phyloP scores from a whole-genome alignment of 1,139 yeast species.

The Zygotorulaspora mrakii region DNA sequence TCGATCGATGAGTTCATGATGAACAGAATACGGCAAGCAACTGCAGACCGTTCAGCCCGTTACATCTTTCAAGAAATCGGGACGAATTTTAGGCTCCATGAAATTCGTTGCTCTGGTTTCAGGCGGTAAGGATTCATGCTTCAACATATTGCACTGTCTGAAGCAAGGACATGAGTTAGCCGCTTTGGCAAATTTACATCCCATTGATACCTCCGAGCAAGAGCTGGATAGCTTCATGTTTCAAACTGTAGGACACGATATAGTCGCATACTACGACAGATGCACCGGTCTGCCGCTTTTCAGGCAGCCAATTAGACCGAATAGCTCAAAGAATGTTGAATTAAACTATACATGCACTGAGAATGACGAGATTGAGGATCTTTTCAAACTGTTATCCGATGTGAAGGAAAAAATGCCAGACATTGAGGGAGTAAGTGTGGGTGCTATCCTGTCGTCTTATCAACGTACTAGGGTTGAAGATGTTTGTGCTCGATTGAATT shows the following conservation, averaged over 20 bases:
- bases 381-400: conserved; percentile 47
- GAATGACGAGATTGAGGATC: conserved; percentile 84
- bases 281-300: conserved; percentile 80
- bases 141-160: conserved; percentile 77
- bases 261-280: conserved; percentile 58
- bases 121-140: conserved; percentile 96
- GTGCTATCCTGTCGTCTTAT: conserved; percentile 90
- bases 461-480: conserved; percentile 91
- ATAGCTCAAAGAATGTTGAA: conserved; percentile 58
- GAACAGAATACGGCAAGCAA: background rate
- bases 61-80: no score
- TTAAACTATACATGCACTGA: conserved; percentile 64
- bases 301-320: conserved; percentile 56
- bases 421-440: conserved; percentile 82
- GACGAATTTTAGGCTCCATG: no score
- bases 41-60: no score
- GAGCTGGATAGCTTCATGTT: conserved; percentile 96
- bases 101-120: conserved; percentile 87
- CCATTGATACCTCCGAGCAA: conserved; percentile 43
- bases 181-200: conserved; percentile 82
- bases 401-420: conserved; percentile 63
- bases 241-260: conserved; percentile 95
- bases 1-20: background rate
- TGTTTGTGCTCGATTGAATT: conserved; percentile 70
- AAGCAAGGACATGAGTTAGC: conserved; percentile 77